phyloP scores from a whole-genome alignment of 306 rosid species.

The Pueraria montana region DNA sequence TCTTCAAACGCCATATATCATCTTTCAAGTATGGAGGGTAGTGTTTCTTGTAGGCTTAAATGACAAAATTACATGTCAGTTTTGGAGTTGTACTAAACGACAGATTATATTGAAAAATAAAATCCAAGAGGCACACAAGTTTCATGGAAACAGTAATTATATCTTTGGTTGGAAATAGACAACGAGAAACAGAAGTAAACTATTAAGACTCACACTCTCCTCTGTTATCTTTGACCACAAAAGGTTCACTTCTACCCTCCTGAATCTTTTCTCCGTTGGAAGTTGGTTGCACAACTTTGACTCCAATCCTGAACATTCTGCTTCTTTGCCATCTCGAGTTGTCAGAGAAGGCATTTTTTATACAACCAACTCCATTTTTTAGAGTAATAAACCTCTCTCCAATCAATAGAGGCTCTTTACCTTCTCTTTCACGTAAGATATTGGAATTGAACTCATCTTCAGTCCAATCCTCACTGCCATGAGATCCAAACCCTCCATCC shows the following conservation, averaged over 20 bases:
- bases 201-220: conserved; percentile 68
- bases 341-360: conserved; percentile 57
- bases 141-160: conserved; percentile 10
- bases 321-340: conserved; percentile 75
- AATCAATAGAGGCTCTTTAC: conserved; percentile 60
- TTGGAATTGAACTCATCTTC: conserved; percentile 57
- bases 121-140: conserved; percentile 15
- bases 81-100: conserved; percentile 18
- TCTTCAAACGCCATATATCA: conserved; percentile 71
- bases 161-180: background rate
- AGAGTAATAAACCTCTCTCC: conserved; percentile 59
- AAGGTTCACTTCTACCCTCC: conserved; percentile 68
- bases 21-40: conserved; percentile 67
- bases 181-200: no score
- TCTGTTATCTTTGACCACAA: conserved; percentile 69
- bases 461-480: conserved; percentile 66
- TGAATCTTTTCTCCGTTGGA: conserved; percentile 47
- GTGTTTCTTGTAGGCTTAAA: conserved; percentile 69
- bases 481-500: conserved; percentile 59
- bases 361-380: conserved; percentile 54
- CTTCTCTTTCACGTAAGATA: conserved; percentile 58
- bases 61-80: conserved; percentile 37
- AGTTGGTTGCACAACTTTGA: conserved; percentile 41
- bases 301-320: conserved; percentile 70
- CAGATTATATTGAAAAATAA: conserved; percentile 5